Evolutionary conservation across 2,329 filamentous ascomycete genomes (phyloP), one percentile per base, ranked within the genome.

Genomic region (Blumeriella jaapii): DNA sequence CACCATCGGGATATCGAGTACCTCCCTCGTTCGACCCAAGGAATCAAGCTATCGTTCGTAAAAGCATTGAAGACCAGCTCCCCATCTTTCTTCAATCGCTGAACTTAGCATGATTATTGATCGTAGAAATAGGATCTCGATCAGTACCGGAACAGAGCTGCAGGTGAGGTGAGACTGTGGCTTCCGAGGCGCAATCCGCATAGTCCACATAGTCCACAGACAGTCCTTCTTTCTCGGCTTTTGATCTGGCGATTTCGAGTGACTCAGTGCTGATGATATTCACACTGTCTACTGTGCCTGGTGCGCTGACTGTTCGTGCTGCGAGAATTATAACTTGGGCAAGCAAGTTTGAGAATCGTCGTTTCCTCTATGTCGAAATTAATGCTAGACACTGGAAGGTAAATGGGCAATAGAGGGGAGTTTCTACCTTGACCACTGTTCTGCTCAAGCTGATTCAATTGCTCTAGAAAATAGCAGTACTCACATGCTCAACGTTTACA

Each of bases 31-130:
- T n/a, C n/a, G n/a, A n/a, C n/a, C n/a, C 25, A 24, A 9, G 14
- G 23, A 6, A 49, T 23, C 31, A 40, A 25, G 14, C 33, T 47
- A 22, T 42, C 38, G 6, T 19, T 11, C 12, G 40, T 39, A 7
- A 30, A 33, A 7, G 40, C 35, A 33, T 47, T 38, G 22, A 43
- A 39, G 9, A 49, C 45, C 19, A 45, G 20, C 28, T 27, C 36
- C 4, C 38, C 42, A 16, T 36, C 42, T 6, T 22, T 25, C 20
- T 45, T 49, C 16, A 49, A 31, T 12, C 6, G 20, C 11, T 22
- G 6, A 40, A 27, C 20, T 31, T 41, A n/a, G 35, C 38, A 42
- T 41, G 46, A 14, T 33, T 18, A 16, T 42, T 39, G 3, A 49
- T 35, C 18, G 34, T 39, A 10, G 25, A 26, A 7, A 13, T 14